phyloP scores from a whole-genome alignment of 139 green algal genomes.

The Nannochloris sp. region DNA sequence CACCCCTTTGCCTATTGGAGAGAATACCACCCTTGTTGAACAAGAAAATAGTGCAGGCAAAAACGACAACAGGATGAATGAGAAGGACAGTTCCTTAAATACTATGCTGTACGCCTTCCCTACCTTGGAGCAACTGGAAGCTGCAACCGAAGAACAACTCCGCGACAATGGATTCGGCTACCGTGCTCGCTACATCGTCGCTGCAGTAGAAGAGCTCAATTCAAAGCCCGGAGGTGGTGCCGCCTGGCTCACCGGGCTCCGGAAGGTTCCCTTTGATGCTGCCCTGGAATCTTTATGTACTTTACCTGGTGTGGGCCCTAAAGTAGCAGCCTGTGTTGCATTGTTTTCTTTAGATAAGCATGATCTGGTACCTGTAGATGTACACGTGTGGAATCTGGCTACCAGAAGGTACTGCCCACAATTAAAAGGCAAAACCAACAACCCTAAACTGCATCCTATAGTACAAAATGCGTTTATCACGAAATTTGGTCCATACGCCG shows the following conservation, averaged over 20 bases:
- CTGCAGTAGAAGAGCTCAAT: conserved; percentile 45
- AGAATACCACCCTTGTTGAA: background rate
- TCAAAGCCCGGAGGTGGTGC: conserved; percentile 51
- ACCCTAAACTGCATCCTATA: conserved; percentile 38
- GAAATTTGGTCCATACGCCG: conserved; percentile 73
- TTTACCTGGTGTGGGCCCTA: conserved; percentile 88
- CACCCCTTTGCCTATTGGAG: conserved; percentile 34
- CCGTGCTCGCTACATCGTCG: conserved; percentile 77
- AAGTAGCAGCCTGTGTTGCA: conserved; percentile 84
- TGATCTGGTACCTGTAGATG: conserved; percentile 75
- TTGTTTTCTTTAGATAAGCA: conserved; percentile 95
- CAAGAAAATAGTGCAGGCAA: background rate
- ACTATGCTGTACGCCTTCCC: conserved; percentile 66
- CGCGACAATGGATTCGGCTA: conserved; percentile 80
- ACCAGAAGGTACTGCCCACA: conserved; percentile 63
- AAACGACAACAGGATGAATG: background rate
- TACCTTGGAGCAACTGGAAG: conserved; percentile 70
- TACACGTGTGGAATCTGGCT: conserved; percentile 89
- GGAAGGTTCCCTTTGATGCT: conserved; percentile 50
- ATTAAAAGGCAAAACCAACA: conserved; percentile 70
- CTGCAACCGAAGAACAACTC: conserved; percentile 71
- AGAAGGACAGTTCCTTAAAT: background rate
- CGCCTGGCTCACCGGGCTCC: conserved; percentile 68
- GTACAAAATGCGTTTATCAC: conserved; percentile 54
- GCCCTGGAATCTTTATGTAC: conserved; percentile 53